A percentile compares a stretch with the other conserved stretches of the same genome.
phyloP scores from a whole-genome alignment of 257 asterid species.

The Solanum neorickii region DNA sequence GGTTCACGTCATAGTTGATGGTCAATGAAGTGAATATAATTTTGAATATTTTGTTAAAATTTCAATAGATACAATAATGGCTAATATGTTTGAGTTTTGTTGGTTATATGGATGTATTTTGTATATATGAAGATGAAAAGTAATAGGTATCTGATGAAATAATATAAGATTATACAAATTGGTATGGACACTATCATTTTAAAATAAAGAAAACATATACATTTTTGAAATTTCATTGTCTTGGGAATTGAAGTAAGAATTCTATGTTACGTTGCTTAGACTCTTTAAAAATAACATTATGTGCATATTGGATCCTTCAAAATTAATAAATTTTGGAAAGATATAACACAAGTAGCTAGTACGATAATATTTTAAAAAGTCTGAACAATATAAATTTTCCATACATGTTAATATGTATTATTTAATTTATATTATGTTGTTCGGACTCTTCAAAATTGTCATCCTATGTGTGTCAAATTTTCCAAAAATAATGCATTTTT shows the following conservation, averaged over 20 bases:
- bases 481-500: too few relatives aligned
- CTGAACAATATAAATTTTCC: neutral
- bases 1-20: neutral
- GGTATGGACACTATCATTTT: neutral
- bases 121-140: rapidly evolving
- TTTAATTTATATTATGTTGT: neutral
- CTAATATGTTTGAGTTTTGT: neutral
- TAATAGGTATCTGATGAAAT: neutral
- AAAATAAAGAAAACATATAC: neutral
- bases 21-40: neutral
- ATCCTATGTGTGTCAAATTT: rapidly evolving
- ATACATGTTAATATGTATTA: neutral
- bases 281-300: too few relatives aligned
- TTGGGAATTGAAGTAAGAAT: neutral
- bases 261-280: neutral
- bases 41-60: neutral
- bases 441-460: neutral
- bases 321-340: neutral
- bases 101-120: neutral
- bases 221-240: neutral
- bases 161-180: neutral
- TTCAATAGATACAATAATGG: neutral
- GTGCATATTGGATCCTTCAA: neutral
- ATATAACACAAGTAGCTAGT: neutral
- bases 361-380: neutral